phyloP scores from a whole-genome alignment of 2,329 filamentous ascomycete genomes.

The Beauveria sp. region DNA sequence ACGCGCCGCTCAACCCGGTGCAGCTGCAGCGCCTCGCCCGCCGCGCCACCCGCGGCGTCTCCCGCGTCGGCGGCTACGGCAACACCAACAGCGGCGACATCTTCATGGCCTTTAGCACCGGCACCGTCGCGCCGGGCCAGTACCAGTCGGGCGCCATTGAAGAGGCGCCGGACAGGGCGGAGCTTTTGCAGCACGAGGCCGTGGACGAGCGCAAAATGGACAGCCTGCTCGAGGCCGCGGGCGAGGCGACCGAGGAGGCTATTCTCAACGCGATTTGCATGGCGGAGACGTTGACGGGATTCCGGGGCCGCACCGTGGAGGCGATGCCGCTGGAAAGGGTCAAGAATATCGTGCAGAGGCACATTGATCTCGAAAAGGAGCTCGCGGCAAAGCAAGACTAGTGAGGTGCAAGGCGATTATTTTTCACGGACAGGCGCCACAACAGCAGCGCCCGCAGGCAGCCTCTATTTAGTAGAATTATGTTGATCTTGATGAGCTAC shows the following conservation, averaged over 20 bases:
- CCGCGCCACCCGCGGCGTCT: conserved; percentile 49
- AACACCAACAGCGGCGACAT: conserved; percentile 54
- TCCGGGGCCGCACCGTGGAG: conserved; percentile 36
- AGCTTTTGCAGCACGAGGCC: conserved; percentile 31
- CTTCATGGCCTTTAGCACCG: conserved; percentile 56
- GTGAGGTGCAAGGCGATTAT: background rate
- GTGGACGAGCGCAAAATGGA: conserved; percentile 52
- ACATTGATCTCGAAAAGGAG: conserved; percentile 17
- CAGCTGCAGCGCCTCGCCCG: conserved; percentile 50
- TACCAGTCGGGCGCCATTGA: conserved; percentile 14
- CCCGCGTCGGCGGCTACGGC: conserved; percentile 49
- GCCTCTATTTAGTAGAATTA: too few relatives aligned
- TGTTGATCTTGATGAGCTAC: too few relatives aligned
- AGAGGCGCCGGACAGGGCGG: conserved; percentile 30
- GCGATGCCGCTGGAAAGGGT: conserved; percentile 38
- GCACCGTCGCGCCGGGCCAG: conserved; percentile 33
- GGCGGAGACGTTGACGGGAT: conserved; percentile 47
- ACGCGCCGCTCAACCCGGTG: conserved; percentile 47
- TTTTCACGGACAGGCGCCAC: too few relatives aligned
- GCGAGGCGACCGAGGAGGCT: conserved; percentile 53
- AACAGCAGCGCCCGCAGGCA: too few relatives aligned
- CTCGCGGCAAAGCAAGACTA: conserved; percentile 14
- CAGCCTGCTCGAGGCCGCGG: conserved; percentile 48
- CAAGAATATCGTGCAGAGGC: conserved; percentile 35
- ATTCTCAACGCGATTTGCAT: conserved; percentile 54